These are phyloP conservation scores for Mycena indigotica DNA, from an alignment of 768 basidiomycete genomes.

Conservation along the genomic window DNA sequence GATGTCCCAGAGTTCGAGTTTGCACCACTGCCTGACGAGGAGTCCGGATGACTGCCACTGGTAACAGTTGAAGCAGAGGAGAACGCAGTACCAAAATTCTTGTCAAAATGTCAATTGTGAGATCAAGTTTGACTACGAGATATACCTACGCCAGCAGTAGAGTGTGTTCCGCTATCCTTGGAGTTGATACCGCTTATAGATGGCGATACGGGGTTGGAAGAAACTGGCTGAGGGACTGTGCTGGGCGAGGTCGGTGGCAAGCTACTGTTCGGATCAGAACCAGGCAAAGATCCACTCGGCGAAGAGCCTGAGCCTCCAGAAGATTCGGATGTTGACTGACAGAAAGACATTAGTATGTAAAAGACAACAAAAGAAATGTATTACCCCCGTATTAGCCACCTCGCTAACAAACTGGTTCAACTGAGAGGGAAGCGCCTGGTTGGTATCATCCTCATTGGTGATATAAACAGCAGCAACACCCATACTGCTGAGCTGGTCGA, in stretches of 20 bases:
- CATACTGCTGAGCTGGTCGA: constrained; percentile 5
- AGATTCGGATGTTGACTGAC: neutral
- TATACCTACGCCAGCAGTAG: no score
- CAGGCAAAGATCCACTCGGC: no score
- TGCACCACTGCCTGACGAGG: neutral
- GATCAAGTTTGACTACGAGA: neutral
- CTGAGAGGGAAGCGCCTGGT: constrained; percentile 3
- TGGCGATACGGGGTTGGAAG: neutral
- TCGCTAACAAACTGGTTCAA: neutral
- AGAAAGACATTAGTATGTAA: neutral
- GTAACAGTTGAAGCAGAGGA: neutral
- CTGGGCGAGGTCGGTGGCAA: neutral
- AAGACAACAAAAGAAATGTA: neutral
- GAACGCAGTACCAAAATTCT: neutral
- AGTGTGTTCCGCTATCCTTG: neutral
- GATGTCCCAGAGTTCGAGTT: neutral
- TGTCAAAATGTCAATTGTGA: neutral
- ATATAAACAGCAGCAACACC: constrained; percentile 16
- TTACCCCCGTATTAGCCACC: neutral
- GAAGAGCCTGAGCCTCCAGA: neutral
- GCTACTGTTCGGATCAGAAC: neutral
- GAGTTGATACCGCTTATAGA: neutral
- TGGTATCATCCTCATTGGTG: neutral
- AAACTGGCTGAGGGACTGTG: neutral
- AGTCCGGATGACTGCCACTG: neutral